Conservation (phyloP, 2,329 filamentous ascomycete genomes). For the Exophiala calicioides region DNA sequence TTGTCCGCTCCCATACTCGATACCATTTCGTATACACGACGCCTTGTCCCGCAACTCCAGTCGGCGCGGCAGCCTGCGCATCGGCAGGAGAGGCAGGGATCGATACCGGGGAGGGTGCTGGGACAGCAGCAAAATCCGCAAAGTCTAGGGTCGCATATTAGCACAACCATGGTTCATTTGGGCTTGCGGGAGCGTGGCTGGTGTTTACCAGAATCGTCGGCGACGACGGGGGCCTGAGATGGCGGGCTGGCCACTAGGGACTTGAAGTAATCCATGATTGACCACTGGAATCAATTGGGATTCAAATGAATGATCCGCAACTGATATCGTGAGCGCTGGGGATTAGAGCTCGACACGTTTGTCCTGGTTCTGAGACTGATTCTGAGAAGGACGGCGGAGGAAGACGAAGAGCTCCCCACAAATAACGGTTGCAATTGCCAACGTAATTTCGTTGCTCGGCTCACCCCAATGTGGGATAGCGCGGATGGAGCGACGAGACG, state of each 20-base stretch:
- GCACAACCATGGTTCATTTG: no score
- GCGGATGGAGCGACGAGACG: no score
- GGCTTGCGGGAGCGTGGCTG: no score
- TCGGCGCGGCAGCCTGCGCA: conserved; percentile 48
- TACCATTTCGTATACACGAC: conserved; percentile 88
- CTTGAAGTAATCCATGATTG: conserved; percentile 32
- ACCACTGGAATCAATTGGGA: conserved; percentile 5
- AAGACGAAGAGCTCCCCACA: conserved; percentile 2
- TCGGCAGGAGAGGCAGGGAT: conserved; percentile 49
- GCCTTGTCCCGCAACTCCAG: conserved; percentile 45
- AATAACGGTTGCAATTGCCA: not conserved
- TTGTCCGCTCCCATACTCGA: conserved; percentile 88
- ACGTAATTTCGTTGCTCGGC: no score
- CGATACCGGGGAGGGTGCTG: conserved; percentile 39
- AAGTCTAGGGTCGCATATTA: conserved; percentile 65
- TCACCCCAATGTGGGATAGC: no score
- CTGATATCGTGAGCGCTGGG: no score
- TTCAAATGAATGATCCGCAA: conserved; percentile 30
- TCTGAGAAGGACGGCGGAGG: not conserved
- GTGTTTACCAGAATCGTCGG: conserved; percentile 32
- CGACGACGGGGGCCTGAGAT: conserved; percentile 30
- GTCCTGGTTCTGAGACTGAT: no score
- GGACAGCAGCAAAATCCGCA: conserved; percentile 77
- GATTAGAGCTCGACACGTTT: no score
- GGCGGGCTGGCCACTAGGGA: conserved; percentile 31